phyloP scores from a whole-genome alignment of 2,329 filamentous ascomycete species.

The Verticillium isaacii region DNA sequence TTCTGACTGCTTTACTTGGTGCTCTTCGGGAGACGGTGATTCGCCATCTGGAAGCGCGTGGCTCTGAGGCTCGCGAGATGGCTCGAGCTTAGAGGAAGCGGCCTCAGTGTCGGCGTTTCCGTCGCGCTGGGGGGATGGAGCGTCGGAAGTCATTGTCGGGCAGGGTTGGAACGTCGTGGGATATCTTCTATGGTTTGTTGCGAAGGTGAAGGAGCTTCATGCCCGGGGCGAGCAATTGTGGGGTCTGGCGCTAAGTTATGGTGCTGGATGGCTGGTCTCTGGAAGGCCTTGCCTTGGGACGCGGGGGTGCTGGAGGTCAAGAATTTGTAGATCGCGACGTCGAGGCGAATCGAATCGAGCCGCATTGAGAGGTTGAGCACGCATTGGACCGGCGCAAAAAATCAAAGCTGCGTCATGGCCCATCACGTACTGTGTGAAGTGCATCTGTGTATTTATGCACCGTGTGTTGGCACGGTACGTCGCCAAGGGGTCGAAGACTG shows the following conservation, averaged over 20 bases:
- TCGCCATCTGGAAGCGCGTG: background rate
- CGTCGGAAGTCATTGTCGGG: background rate
- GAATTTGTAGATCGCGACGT: too few relatives aligned
- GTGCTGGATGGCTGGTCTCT: too few relatives aligned
- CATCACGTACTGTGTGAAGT: background rate
- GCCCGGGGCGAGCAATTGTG: background rate
- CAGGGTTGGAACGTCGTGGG: too few relatives aligned
- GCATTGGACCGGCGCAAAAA: background rate
- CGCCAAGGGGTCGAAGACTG: too few relatives aligned
- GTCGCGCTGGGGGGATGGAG: slow-evolving; percentile 6
- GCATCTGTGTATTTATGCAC: background rate
- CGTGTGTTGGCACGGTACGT: background rate
- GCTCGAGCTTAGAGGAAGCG: background rate
- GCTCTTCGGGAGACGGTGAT: background rate
- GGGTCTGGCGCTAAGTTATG: too few relatives aligned
- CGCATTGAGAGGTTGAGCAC: background rate
- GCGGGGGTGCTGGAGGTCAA: too few relatives aligned
- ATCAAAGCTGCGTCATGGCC: background rate
- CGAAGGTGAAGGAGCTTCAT: background rate
- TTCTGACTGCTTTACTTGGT: background rate
- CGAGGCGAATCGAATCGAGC: too few relatives aligned
- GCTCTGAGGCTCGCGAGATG: background rate
- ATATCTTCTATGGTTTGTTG: background rate
- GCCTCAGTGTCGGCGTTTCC: background rate
- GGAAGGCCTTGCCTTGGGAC: too few relatives aligned